These are phyloP conservation scores for Lachancea nothofagi DNA, from an alignment of 805 yeast species.

Conservation along the genomic window DNA sequence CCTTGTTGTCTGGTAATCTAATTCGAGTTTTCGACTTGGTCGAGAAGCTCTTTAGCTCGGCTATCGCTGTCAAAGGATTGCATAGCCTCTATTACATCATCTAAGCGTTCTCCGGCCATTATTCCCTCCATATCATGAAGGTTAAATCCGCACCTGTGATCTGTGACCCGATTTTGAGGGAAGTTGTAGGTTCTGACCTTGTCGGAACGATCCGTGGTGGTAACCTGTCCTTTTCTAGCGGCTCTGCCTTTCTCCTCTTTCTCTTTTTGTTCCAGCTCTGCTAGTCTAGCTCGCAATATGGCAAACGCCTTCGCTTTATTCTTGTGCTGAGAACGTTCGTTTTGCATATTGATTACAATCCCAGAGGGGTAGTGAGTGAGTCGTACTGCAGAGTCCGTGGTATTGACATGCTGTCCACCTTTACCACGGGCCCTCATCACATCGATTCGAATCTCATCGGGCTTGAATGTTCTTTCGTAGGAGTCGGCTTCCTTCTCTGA, in stretches of 20 bases:
- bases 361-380: conserved; percentile 91
- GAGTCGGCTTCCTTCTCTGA: conserved; percentile 42
- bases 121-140: conserved; percentile 69
- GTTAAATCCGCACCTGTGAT: conserved; percentile 81
- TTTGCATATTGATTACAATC: conserved; percentile 82
- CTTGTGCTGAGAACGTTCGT: conserved; percentile 89
- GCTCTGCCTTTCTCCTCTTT: conserved; percentile 59
- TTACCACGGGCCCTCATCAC: conserved; percentile 97
- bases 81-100: conserved; percentile 50
- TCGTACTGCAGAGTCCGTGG: conserved; percentile 95
- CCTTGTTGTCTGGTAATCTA: too few relatives aligned
- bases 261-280: conserved; percentile 67
- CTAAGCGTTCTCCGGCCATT: conserved; percentile 54
- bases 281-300: conserved; percentile 74
- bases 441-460: conserved; percentile 86
- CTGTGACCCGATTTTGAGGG: conserved; percentile 89
- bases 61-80: conserved; percentile 42
- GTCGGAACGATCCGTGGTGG: conserved; percentile 85
- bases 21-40: conserved; percentile 5
- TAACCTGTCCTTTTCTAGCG: conserved; percentile 75
- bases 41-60: conserved; percentile 38
- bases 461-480: conserved; percentile 66
- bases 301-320: conserved; percentile 90
- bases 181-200: conserved; percentile 91
- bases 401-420: conserved; percentile 97